Conservation (phyloP, 108 stramenopile species). For the Skeletonema grethae region DNA sequence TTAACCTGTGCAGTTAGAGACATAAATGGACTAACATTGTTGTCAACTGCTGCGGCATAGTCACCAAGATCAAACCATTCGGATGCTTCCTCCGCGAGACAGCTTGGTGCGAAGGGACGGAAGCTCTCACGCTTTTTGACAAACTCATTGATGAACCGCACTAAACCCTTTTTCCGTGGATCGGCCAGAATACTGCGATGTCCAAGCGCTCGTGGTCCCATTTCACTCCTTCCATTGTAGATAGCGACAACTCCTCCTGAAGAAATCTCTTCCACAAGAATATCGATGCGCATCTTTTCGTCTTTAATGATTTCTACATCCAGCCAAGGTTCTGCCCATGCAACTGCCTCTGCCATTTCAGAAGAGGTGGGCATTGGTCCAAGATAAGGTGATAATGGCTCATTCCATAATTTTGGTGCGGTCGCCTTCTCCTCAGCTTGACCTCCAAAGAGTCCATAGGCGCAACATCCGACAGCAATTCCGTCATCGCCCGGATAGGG, state of each 20-base stretch:
- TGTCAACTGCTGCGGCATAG: constrained; percentile 9
- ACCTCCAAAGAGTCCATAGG: constrained; percentile 82
- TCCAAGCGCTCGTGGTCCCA: constrained; percentile 94
- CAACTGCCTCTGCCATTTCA: constrained; percentile 79
- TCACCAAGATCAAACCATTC: constrained; percentile 83
- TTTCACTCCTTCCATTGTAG: constrained; percentile 88
- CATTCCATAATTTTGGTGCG: constrained; percentile 58
- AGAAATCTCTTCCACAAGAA: constrained; percentile 72
- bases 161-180: constrained; percentile 81
- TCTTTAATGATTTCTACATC: constrained; percentile 63
- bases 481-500: constrained; percentile 96
- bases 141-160: constrained; percentile 84
- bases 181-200: constrained; percentile 93
- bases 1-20: constrained; percentile 85
- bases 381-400: constrained; percentile 78
- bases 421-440: neutral
- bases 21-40: constrained; percentile 86
- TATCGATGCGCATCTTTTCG: constrained; percentile 56
- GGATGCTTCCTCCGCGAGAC: constrained; percentile 83
- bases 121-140: constrained; percentile 93
- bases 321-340: constrained; percentile 73
- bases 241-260: constrained; percentile 86
- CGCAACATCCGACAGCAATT: constrained; percentile 92
- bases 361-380: constrained; percentile 58
- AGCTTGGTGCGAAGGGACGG: constrained; percentile 94